phyloP scores from a whole-genome alignment of 2,329 filamentous ascomycete species.

The Neurospora sp. region DNA sequence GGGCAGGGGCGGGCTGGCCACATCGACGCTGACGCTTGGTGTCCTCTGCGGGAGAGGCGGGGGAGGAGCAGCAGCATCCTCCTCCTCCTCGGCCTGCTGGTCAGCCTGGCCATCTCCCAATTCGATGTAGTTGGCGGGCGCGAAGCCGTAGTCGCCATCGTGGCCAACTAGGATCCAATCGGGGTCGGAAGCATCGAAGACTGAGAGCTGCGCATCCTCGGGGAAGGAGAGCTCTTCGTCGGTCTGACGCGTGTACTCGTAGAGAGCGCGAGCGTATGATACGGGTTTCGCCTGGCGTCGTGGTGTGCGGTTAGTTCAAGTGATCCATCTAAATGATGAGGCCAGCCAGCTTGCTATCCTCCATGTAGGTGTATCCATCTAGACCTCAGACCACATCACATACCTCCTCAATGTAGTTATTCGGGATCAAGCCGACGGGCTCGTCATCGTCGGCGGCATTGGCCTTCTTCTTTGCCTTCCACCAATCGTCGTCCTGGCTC shows the following conservation, averaged over 20 bases:
- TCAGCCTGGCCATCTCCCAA: constrained; percentile 36
- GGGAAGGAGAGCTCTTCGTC: constrained; percentile 95
- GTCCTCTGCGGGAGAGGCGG: constrained; percentile 37
- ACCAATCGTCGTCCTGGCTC: constrained; percentile 72
- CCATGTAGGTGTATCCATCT: constrained; percentile 3
- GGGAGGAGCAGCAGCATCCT: constrained; percentile 22
- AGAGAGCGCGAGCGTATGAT: constrained; percentile 77
- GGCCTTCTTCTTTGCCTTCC: constrained; percentile 91
- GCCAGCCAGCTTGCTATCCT: not conserved
- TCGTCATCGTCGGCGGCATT: constrained; percentile 78
- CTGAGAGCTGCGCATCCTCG: constrained; percentile 72
- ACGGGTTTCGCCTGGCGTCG: constrained; percentile 43
- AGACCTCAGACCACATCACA: constrained; percentile 12
- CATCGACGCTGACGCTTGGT: constrained; percentile 17
- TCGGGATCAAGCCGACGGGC: constrained; percentile 80
- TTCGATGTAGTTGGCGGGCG: constrained; percentile 93
- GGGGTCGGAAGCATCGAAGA: constrained; percentile 85
- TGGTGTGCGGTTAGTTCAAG: not conserved
- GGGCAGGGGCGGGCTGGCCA: constrained; percentile 31
- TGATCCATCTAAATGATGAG: not conserved
- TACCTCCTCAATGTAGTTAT: constrained; percentile 93
- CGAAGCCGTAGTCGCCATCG: constrained; percentile 84
- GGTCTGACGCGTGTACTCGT: constrained; percentile 93
- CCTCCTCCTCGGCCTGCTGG: constrained; percentile 33
- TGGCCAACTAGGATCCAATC: constrained; percentile 93